Evolutionary conservation across 441 rosid species (phyloP).

Genomic region (Cnidoscolus chayamansa): DNA sequence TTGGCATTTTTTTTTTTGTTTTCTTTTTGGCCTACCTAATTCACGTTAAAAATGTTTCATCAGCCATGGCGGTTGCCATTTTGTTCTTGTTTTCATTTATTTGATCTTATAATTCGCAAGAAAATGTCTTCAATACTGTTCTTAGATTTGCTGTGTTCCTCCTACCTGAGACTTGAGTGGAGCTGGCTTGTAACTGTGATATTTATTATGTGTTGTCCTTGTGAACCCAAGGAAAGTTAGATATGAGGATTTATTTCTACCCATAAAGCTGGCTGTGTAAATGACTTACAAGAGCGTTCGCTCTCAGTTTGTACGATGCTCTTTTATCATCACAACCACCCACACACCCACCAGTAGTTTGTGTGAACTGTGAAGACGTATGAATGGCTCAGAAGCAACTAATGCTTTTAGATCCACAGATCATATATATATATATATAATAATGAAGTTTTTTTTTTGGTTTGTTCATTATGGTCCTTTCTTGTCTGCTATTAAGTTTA

Average conservation of each 20-base stretch:
- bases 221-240: no score
- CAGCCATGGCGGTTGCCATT: not conserved
- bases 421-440: no score
- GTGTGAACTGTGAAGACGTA: no score
- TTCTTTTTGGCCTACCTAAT: not conserved
- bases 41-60: not conserved
- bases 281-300: not conserved
- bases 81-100: not conserved
- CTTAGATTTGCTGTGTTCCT: not conserved
- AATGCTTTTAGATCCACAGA: no score
- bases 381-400: no score
- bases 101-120: slow-evolving; percentile 1
- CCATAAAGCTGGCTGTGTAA: no score
- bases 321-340: not conserved
- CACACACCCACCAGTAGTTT: not conserved
- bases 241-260: no score
- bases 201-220: not conserved
- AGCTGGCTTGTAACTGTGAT: not conserved
- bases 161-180: no score
- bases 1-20: no score
- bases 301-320: not conserved
- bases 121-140: not conserved
- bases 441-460: no score
- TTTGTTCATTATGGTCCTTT: no score
- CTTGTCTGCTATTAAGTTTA: no score